phyloP scores from a whole-genome alignment of 208 protist genomes.

The Trypanosoma theileri region DNA sequence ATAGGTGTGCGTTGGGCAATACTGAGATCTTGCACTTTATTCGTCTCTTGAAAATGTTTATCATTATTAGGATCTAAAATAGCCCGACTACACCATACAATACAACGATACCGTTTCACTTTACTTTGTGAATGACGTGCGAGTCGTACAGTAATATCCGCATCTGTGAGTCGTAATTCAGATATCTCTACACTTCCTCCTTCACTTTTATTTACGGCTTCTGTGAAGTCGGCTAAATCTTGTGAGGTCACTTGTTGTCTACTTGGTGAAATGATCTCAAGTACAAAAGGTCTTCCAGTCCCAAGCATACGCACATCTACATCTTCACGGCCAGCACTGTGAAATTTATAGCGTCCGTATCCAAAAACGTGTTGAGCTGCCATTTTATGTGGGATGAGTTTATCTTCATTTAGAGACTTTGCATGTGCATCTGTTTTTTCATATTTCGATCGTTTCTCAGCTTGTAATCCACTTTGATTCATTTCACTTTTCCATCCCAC shows the following conservation, averaged over 20 bases:
- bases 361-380: slow-evolving; percentile 60
- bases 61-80: slow-evolving; percentile 48
- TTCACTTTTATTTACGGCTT: slow-evolving; percentile 57
- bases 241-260: slow-evolving; percentile 47
- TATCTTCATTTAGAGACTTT: slow-evolving; percentile 9
- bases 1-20: slow-evolving; percentile 92
- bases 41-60: slow-evolving; percentile 36
- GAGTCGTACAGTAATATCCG: slow-evolving; percentile 70
- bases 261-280: slow-evolving; percentile 81
- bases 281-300: slow-evolving; percentile 91
- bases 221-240: slow-evolving; percentile 48
- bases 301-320: slow-evolving; percentile 96
- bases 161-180: slow-evolving; percentile 56
- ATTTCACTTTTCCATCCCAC: neutral
- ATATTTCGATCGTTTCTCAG: slow-evolving; percentile 28
- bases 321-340: slow-evolving; percentile 94
- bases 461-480: neutral
- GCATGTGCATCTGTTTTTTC: slow-evolving; percentile 5
- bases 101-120: slow-evolving; percentile 87
- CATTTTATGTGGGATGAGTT: slow-evolving; percentile 22
- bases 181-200: slow-evolving; percentile 69
- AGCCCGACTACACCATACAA: slow-evolving; percentile 77
- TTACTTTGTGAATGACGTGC: slow-evolving; percentile 88
- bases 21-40: slow-evolving; percentile 48
- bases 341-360: slow-evolving; percentile 88